These are phyloP conservation scores for Xylaria digitata DNA, from an alignment of 2,329 filamentous ascomycete species.

Conservation along the genomic window DNA sequence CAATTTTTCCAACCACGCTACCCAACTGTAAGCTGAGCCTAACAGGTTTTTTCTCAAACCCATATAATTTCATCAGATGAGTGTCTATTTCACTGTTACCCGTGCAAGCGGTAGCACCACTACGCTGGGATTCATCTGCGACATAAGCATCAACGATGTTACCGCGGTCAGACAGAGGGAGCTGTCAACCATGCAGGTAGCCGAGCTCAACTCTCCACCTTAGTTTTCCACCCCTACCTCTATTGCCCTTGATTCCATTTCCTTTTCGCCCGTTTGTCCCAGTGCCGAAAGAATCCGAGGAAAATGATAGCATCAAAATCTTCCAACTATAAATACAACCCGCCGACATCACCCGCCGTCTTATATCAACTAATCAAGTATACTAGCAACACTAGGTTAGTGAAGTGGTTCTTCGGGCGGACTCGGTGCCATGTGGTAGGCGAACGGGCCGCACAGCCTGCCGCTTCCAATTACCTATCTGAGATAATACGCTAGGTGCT, in stretches of 20 bases:
- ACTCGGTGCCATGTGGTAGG: conserved; percentile 20
- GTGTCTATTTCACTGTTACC: too few relatives aligned
- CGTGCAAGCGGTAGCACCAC: too few relatives aligned
- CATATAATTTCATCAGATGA: too few relatives aligned
- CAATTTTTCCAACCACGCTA: too few relatives aligned
- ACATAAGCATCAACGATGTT: too few relatives aligned
- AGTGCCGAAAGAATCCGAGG: not conserved
- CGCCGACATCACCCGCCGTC: not conserved
- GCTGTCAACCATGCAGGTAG: too few relatives aligned
- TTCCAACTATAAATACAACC: not conserved
- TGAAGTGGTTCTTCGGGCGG: conserved; percentile 9
- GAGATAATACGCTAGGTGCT: not conserved
- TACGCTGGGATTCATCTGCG: too few relatives aligned
- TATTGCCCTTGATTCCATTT: not conserved
- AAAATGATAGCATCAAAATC: not conserved
- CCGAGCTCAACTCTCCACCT: too few relatives aligned
- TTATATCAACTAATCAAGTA: not conserved
- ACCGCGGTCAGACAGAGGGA: too few relatives aligned
- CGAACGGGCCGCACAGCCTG: conserved; percentile 34
- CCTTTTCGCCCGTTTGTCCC: not conserved
- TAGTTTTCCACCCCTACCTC: not conserved
- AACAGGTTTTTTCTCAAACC: too few relatives aligned
- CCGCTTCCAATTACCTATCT: conserved; percentile 16
- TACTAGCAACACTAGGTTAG: not conserved
- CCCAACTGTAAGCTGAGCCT: too few relatives aligned